Evolutionary conservation across 2,329 filamentous ascomycete species (phyloP), one percentile per base, ranked within the genome.

Genomic region (Neoscytalidium dimidiatum): DNA sequence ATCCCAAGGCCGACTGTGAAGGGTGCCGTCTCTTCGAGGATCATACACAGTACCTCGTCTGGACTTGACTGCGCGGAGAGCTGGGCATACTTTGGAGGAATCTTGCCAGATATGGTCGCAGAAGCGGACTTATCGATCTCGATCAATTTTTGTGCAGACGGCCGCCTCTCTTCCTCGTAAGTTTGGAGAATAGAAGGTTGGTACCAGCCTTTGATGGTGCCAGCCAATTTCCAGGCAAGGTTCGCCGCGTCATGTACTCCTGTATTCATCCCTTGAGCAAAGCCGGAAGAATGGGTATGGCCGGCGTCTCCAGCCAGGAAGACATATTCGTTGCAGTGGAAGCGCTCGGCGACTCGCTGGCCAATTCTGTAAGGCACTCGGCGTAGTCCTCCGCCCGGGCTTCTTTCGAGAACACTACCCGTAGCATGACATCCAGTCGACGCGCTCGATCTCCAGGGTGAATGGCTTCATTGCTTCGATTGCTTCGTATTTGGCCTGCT

Each of bases 91-190:
- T 23, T 33, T 3, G 51, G 31, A 8, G 51, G 51, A 11, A 56
- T 26, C 11, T 19, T n/a, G 11, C 51, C 51, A 14, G 51, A 56
- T 21, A 56, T 56, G 9, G 51, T 31, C 7, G 51, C 31, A 9
- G 51, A 56, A 6, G 19, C 51, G 8, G 21, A 23, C 9, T 61
- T 48, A 23, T 64, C 62, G 33, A 31, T 33, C 6, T 58, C 56
- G 19, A 61, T 61, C 11, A 61, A 19, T 23, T 31, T 26, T 21
- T 61, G 38, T 11, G 56, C 56, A 8, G 56, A 44, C 11, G 56
- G 38, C 5, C 43, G 35, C n/a, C 75, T 69, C 58, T 78, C 75
- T 1, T 61, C 48, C 13, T 69, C 57, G 49, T 77, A 78, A 1
- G 71, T 76, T 19, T 70, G 63, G 4, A 77, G 69, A 1, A 74